Evolutionary conservation across 345 rosid genomes (phyloP), one percentile per base, ranked within the genome.

Genomic region (Citrus inodora): DNA sequence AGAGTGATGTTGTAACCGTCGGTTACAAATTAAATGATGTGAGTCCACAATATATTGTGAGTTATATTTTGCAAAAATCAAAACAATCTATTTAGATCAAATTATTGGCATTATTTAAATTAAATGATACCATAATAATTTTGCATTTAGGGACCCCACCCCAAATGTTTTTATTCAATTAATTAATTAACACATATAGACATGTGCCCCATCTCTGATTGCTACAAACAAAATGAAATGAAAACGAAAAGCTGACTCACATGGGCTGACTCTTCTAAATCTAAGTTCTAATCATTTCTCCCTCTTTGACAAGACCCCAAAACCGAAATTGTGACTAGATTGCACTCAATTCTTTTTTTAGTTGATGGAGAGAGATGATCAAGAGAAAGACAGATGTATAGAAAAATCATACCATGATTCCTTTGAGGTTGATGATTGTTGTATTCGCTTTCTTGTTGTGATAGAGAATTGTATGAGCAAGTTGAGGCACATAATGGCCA

Each of bases 401-500:
- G 51, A 46, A 13, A 46, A 46, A 46, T 25, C 51, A 24, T 88
- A 90, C 92, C 9, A 87, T 71, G 76, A 95, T 90, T 51, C 99
- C 98, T 84, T 90, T 88, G 90, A 95, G 92, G 74, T 95, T 88
- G 86, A 95, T 86, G 32, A 81, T 72, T 70, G 87, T 85, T 16
- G 21, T 84, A 77, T 85, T 85, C 40, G 86, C 78, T 66, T 74
- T 85, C 35, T 81, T 74, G 82, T 88, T 90, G 40, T 91, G 89
- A 76, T 65, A 10, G 25, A 91, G 89, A 82, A 95, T 88, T 66
- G 87, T 80, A 38, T 88, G 90, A 6, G 96, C 93, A 65, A 95
- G 91, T 40, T 93, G 97, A 56, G 99, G 94, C 6, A 89, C 95
- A 77, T 91, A 93, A 80, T 95, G 98, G 1, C 97, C 98, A 0